Evolutionary conservation across 768 basidiomycete species (phyloP), one percentile per base, ranked within the genome.

Genomic region (Hydnum rufescens): DNA sequence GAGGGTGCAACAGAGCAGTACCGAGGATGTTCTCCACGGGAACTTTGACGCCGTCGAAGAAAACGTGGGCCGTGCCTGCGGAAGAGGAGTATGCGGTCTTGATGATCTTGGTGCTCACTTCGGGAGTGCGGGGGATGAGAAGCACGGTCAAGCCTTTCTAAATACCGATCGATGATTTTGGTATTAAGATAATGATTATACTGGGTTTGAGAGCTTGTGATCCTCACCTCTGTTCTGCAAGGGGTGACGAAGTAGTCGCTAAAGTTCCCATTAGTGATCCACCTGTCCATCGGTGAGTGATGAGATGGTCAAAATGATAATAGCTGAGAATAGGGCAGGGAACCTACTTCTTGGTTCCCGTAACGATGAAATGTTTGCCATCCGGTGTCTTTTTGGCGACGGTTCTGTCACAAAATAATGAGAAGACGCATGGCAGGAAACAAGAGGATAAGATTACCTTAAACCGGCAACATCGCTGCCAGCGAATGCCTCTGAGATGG

Each of bases 11-110:
- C n/a, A 39, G 19, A 19, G 8, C 8, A 8, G 34, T 19, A 5
- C 93, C 93, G 23, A 95, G 74, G 1, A 84, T 82, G 64, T 95
- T 86, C 58, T 78, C 85, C 3, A 82, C 76, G 4, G 92, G 90
- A 0, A 90, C 88, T 56, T 76, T 77, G 32, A 82, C 88, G 52
- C 86, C 71, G 52, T 90, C 84, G 56, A 86, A 85, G 0, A 82
- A 84, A 54, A 86, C 74, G 57, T 78, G 82, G 29, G 76, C 78
- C 1, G 92, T 95, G 5, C 92, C 92, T 13, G 92, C 92, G 3
- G 86, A 69, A 0, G 79, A 59, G 0, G 87, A 90, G 64, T 97
- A 92, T 18, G 77, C 77, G 5, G 88, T 90, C 69, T 87, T 86
- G 68, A 92, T 92, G 5, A 74, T 65, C 60, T 78, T 82, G 1